A percentile compares a stretch with the other conserved stretches of the same genome.
These are phyloP conservation scores for Gigaspora rosea DNA, from an alignment of 192 early-diverging fungal genomes.

Conservation along the genomic window DNA sequence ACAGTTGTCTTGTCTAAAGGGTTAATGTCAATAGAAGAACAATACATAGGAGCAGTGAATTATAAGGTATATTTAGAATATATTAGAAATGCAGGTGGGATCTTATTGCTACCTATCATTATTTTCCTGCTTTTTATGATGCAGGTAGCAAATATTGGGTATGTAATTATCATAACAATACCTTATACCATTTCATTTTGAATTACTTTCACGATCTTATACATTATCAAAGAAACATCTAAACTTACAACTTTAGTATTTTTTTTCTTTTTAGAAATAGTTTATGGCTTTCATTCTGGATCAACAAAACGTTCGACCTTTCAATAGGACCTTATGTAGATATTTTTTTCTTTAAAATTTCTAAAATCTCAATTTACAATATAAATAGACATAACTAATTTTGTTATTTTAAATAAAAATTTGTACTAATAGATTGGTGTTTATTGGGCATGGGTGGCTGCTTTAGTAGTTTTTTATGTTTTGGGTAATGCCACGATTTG, in stretches of 20 bases:
- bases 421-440: constrained; percentile 58
- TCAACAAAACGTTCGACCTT: no score
- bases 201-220: no score
- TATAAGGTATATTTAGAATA: constrained; percentile 62
- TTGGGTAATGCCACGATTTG: constrained; percentile 63
- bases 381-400: neutral
- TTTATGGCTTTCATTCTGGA: no score
- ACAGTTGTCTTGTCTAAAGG: constrained; percentile 33
- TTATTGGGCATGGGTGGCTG: constrained; percentile 64
- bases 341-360: no score
- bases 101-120: constrained; percentile 45
- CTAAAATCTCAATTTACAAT: neutral
- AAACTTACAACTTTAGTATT: no score
- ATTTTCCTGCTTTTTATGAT: constrained; percentile 52
- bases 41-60: constrained; percentile 68
- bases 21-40: constrained; percentile 84
- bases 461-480: constrained; percentile 59
- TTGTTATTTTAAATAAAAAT: no score
- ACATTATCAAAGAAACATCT: no score
- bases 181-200: neutral
- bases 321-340: no score
- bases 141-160: constrained; percentile 62
- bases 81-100: constrained; percentile 61
- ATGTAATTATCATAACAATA: constrained; percentile 30
- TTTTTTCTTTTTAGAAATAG: no score